Base-by-base conservation (phyloP, 768 basidiomycete species). In the Lactarius tabidus region DNA sequence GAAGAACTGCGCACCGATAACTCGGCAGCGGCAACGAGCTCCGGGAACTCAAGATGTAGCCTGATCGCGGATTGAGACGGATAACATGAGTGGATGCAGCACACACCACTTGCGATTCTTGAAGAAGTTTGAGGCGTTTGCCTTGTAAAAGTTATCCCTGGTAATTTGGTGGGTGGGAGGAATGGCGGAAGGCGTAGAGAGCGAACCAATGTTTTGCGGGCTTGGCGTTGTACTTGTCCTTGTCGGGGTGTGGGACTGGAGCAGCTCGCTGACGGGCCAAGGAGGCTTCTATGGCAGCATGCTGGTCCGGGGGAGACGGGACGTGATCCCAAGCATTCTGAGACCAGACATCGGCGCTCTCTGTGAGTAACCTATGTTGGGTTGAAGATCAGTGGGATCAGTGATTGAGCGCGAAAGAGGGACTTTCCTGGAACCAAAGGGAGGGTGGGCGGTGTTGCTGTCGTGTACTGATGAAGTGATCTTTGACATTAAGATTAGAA, bases 251-350 rank as follows among this genome's bases (percentile, higher is more conserved):
- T 0, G 88, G 80, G 0, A 98, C 93, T 1, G 93, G 94, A 6
- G 84, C 81, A 9, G 78, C 74, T 3, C 84, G 83, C 73, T 98
- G 96, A 66, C 82, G 82, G 29, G 81, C 80, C 38, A 96, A 77
- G 0, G 93, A 86, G 5, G 84, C 78, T 8, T 82, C 79, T 58
- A 97, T 93, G 15, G 77, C 77, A n/a, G 88, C 85, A 45, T 79
- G 81, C 73, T 96, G 93, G 76, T 93, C 92, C 14, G 85, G 80
- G 20, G 92, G 91, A 6, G 88, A 88, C 36, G 88, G 86, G 53
- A 95, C 92, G 72, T 93, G 92, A 73, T 94, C 91, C 95, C 92
- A 95, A 1, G 92, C 93, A 71, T 94, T 94, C 67, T 93, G 88
- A 29, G 82, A 80, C 90, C 91, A 95, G 3, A 93, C 88, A 69